Conservation (phyloP, 2,329 filamentous ascomycete genomes). For the Botrytis medusae region DNA sequence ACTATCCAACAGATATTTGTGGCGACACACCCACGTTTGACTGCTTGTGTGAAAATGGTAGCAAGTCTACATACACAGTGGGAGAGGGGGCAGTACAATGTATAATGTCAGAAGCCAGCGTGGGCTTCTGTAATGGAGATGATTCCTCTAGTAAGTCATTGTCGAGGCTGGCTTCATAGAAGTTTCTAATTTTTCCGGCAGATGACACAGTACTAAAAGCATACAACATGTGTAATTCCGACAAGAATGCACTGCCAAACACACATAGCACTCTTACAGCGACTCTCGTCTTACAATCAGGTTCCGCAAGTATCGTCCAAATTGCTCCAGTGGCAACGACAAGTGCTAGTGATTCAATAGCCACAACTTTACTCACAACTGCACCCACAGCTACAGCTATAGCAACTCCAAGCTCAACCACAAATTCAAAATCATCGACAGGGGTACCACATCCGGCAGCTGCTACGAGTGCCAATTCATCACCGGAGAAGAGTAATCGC, state of each 20-base stretch:
- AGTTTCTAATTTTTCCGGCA: conserved; percentile 25
- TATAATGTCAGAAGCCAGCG: conserved; percentile 53
- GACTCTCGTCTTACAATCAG: conserved; percentile 49
- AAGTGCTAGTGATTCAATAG: conserved; percentile 21
- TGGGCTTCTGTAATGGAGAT: conserved; percentile 52
- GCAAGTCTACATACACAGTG: conserved; percentile 62
- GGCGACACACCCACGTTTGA: conserved; percentile 52
- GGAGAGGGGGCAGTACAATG: conserved; percentile 73
- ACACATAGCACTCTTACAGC: conserved; percentile 60
- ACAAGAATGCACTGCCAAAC: conserved; percentile 52
- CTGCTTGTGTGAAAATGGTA: conserved; percentile 63
- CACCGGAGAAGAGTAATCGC: conserved; percentile 23
- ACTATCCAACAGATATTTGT: conserved; percentile 55
- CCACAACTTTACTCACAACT: conserved; percentile 28
- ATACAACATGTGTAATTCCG: conserved; percentile 58
- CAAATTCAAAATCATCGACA: conserved; percentile 22
- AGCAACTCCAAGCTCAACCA: conserved; percentile 24
- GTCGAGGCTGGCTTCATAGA: neutral
- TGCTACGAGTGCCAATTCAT: conserved; percentile 17
- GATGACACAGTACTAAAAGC: conserved; percentile 50
- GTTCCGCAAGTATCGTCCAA: conserved; percentile 42
- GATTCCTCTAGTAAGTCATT: conserved; percentile 37
- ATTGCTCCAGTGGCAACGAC: conserved; percentile 31
- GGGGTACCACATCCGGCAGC: conserved; percentile 22
- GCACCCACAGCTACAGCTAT: conserved; percentile 20